Evolutionary conservation across 2,329 filamentous ascomycete genomes (phyloP).

Genomic region (Stemphylium lycopersici): DNA sequence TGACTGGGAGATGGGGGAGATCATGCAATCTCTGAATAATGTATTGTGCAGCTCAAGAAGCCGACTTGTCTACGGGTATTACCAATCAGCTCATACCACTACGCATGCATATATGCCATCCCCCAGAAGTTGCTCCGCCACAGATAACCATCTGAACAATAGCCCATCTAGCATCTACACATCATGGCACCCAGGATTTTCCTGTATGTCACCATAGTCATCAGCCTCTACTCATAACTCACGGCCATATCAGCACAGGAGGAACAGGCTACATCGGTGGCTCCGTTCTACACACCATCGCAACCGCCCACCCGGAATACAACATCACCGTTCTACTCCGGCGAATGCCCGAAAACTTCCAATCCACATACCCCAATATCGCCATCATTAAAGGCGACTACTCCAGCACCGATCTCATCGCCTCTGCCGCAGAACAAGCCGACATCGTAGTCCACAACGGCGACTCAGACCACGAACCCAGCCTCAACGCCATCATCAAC

Average conservation of each 20-base stretch:
- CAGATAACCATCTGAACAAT: too few relatives aligned
- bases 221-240: neutral
- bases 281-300: conserved; percentile 56
- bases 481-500: conserved; percentile 55
- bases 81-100: neutral
- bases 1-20: too few relatives aligned
- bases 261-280: conserved; percentile 62
- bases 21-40: too few relatives aligned
- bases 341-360: conserved; percentile 39
- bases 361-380: conserved; percentile 49
- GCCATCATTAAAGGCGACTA: conserved; percentile 57
- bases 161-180: too few relatives aligned
- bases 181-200: conserved; percentile 41
- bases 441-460: conserved; percentile 57
- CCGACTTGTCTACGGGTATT: neutral
- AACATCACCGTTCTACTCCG: conserved; percentile 55
- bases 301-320: conserved; percentile 55
- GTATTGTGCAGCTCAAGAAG: too few relatives aligned
- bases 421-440: conserved; percentile 54
- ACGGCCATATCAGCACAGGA: conserved; percentile 51
- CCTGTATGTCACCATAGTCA: conserved; percentile 23
- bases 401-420: conserved; percentile 53
- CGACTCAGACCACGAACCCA: conserved; percentile 37
- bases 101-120: too few relatives aligned
- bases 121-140: too few relatives aligned